These are phyloP conservation scores for Brachypodium distachyon DNA, from an alignment of 202 grass and related monocot species.

Conservation along the genomic window DNA sequence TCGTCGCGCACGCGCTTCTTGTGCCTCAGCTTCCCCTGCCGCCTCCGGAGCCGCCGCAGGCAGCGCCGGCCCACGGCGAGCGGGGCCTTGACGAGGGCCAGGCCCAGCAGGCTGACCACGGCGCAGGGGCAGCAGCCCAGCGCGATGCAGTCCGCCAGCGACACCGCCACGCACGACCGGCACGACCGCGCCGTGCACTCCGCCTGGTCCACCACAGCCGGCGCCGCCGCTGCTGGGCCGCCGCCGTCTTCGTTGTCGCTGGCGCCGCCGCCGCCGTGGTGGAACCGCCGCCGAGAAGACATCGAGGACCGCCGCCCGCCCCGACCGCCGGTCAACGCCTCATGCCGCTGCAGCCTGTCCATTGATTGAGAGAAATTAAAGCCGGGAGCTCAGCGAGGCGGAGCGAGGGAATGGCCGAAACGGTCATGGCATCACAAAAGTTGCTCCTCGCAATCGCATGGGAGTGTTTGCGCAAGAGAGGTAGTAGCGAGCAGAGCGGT, in stretches of 20 bases:
- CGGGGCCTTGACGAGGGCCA: constrained; percentile 62
- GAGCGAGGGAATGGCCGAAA: neutral
- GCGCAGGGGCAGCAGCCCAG: constrained; percentile 90
- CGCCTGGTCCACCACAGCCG: constrained; percentile 41
- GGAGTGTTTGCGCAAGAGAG: neutral
- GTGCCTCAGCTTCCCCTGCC: constrained; percentile 28
- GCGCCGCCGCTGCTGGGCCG: neutral
- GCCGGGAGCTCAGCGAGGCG: neutral
- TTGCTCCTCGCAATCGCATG: neutral
- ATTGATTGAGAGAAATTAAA: constrained; percentile 5
- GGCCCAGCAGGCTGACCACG: constrained; percentile 61
- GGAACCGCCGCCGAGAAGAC: constrained; percentile 35
- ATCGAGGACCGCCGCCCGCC: neutral
- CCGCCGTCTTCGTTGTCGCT: neutral
- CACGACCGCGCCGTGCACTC: constrained; percentile 66
- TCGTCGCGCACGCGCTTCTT: constrained; percentile 42
- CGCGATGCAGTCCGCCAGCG: constrained; percentile 75
- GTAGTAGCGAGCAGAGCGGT: neutral
- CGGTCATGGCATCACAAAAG: constrained; percentile 21
- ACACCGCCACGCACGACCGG: constrained; percentile 70
- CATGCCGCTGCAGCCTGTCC: constrained; percentile 24
- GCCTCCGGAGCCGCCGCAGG: constrained; percentile 36
- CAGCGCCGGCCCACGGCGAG: constrained; percentile 48
- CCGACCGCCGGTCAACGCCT: neutral
- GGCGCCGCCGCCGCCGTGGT: neutral